Evolutionary conservation across 805 yeast genomes (phyloP).

Genomic region (Ogataea sp.): DNA sequence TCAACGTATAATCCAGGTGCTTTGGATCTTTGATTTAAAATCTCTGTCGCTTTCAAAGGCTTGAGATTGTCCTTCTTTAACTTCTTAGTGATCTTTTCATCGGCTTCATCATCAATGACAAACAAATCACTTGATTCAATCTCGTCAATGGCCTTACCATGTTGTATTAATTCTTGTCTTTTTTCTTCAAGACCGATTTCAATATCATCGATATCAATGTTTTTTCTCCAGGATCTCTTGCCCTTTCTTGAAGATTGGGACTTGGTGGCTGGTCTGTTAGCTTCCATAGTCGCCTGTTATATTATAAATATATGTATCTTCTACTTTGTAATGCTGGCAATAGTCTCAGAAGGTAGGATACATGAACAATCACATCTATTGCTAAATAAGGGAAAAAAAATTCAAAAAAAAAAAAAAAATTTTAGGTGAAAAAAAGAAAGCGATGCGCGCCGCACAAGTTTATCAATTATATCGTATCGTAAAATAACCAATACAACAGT

Average conservation of each 20-base stretch:
- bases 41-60: constrained; percentile 38
- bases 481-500: too few relatives aligned
- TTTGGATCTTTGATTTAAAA: constrained; percentile 70
- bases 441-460: too few relatives aligned
- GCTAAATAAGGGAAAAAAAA: too few relatives aligned
- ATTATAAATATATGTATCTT: too few relatives aligned
- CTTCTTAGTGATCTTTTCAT: constrained; percentile 31
- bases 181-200: constrained; percentile 61
- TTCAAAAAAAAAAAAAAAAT: too few relatives aligned
- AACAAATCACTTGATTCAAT: constrained; percentile 42
- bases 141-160: constrained; percentile 34
- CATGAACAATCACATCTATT: too few relatives aligned
- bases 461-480: too few relatives aligned
- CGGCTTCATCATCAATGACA: constrained; percentile 63
- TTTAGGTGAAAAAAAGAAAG: too few relatives aligned
- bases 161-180: constrained; percentile 50
- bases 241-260: constrained; percentile 84
- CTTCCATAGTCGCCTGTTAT: constrained; percentile 19
- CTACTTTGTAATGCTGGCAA: too few relatives aligned
- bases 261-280: constrained; percentile 48
- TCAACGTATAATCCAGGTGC: constrained; percentile 50
- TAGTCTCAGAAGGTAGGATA: too few relatives aligned
- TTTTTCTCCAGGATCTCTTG: constrained; percentile 87
- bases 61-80: constrained; percentile 31
- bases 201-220: constrained; percentile 78